These are phyloP conservation scores for Wickerhamiella slavikovae DNA, from an alignment of 805 yeast genomes.

Conservation along the genomic window DNA sequence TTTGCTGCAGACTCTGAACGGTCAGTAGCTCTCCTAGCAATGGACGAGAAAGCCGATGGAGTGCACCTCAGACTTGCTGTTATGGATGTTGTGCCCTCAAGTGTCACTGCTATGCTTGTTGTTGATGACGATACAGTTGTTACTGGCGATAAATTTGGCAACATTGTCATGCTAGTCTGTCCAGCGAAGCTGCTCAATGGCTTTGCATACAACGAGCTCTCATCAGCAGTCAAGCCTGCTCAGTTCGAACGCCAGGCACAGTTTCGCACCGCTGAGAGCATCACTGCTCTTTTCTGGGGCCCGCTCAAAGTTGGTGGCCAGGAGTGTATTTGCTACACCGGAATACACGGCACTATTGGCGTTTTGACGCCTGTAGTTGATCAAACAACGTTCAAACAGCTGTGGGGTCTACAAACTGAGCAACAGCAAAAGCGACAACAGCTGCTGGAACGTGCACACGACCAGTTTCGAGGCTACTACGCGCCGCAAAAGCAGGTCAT, in stretches of 20 bases:
- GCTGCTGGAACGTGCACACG: too few species aligned
- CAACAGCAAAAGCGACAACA: too few species aligned
- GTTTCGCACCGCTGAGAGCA: conserved; percentile 49
- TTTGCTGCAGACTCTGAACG: conserved; percentile 53
- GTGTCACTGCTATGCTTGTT: conserved; percentile 35
- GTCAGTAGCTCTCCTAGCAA: conserved; percentile 26
- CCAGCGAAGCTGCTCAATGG: too few species aligned
- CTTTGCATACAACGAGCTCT: too few species aligned
- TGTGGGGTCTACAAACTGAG: too few species aligned
- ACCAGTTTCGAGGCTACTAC: conserved; percentile 54
- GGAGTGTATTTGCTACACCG: conserved; percentile 47
- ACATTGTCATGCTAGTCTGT: conserved; percentile 10
- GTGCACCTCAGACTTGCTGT: conserved; percentile 28
- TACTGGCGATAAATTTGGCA: conserved; percentile 81
- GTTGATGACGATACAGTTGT: conserved; percentile 60
- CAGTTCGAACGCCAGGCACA: conserved; percentile 40
- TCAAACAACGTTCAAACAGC: too few species aligned
- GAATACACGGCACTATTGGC: conserved; percentile 71
- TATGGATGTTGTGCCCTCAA: conserved; percentile 50
- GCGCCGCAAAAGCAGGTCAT: conserved; percentile 57
- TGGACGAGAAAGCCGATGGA: too few species aligned
- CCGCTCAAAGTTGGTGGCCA: conserved; percentile 39
- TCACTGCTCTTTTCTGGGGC: conserved; percentile 37
- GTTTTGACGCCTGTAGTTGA: conserved; percentile 43
- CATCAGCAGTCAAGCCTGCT: too few species aligned